A percentile compares a stretch with the other conserved stretches of the same genome.
phyloP scores from a whole-genome alignment of 441 rosid genomes.

The Croton setiger region DNA sequence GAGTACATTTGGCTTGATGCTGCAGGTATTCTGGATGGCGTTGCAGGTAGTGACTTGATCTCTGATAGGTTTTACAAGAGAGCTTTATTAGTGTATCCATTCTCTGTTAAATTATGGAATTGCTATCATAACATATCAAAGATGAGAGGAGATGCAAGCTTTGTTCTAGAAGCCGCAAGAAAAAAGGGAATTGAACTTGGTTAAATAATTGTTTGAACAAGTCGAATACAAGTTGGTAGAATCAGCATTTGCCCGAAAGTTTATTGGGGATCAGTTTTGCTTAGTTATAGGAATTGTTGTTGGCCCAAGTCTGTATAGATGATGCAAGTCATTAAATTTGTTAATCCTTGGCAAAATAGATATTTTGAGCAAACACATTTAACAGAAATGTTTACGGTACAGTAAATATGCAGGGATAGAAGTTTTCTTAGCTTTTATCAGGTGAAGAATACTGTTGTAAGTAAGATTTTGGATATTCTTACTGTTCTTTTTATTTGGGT shows the following conservation, averaged over 20 bases:
- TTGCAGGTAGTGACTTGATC: conserved; percentile 34
- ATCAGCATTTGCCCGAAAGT: conserved; percentile 3
- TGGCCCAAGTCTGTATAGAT: conserved; percentile 10
- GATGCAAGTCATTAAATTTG: neutral
- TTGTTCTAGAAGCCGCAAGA: conserved; percentile 52
- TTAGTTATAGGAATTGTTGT: neutral
- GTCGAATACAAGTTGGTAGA: conserved; percentile 19
- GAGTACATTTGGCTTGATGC: conserved; percentile 80
- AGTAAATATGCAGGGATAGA: too few species aligned
- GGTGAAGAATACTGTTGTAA: conserved; percentile 6
- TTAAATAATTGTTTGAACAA: conserved; percentile 15
- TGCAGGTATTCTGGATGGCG: conserved; percentile 45
- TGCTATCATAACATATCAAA: conserved; percentile 31
- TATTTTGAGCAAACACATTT: conserved; percentile 14
- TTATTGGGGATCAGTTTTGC: conserved; percentile 17
- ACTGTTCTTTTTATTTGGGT: neutral
- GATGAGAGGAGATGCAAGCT: conserved; percentile 29
- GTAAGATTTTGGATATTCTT: too few species aligned
- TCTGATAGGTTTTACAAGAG: conserved; percentile 54
- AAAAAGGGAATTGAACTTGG: conserved; percentile 53
- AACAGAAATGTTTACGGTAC: neutral
- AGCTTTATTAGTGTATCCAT: conserved; percentile 67
- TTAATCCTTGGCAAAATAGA: conserved; percentile 5
- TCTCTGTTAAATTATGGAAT: conserved; percentile 66
- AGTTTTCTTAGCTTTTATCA: conserved; percentile 6